Percentiles rank a stretch among this genome's conserved stretches.
These are phyloP conservation scores for Populus hybrid DNA, from an alignment of 441 rosid genomes.

Conservation along the genomic window DNA sequence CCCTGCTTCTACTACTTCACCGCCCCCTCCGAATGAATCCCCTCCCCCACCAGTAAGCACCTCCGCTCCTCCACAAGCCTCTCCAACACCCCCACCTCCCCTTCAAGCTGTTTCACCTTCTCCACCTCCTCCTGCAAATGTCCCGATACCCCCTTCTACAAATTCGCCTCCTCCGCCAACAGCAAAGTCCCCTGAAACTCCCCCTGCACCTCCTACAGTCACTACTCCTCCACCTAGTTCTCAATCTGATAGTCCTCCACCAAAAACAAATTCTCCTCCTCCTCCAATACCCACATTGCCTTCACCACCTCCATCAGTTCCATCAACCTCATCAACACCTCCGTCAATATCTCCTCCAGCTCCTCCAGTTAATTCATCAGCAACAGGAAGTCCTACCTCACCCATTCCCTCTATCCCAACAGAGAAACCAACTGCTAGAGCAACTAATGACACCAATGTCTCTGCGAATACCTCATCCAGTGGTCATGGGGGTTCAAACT, in stretches of 20 bases:
- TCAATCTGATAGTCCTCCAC: constrained; percentile 39
- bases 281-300: constrained; percentile 37
- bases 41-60: constrained; percentile 37
- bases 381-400: constrained; percentile 33
- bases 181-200: constrained; percentile 35
- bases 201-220: constrained; percentile 44
- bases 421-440: constrained; percentile 54
- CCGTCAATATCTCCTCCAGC: constrained; percentile 42
- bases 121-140: constrained; percentile 43
- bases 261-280: constrained; percentile 39
- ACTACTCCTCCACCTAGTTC: constrained; percentile 36
- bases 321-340: constrained; percentile 35
- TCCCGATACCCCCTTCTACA: constrained; percentile 32
- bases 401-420: constrained; percentile 57
- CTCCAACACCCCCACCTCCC: constrained; percentile 44
- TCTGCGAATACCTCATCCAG: constrained; percentile 28
- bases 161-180: constrained; percentile 40
- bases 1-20: constrained; percentile 26
- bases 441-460: constrained; percentile 38
- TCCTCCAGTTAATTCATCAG: constrained; percentile 43
- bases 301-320: constrained; percentile 40
- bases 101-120: constrained; percentile 39
- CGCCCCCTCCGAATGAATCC: constrained; percentile 23
- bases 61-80: constrained; percentile 42
- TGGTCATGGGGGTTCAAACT: constrained; percentile 33